Conservation (phyloP, 2,329 filamentous ascomycete genomes). For the Alternaria hordeiaustralica region DNA sequence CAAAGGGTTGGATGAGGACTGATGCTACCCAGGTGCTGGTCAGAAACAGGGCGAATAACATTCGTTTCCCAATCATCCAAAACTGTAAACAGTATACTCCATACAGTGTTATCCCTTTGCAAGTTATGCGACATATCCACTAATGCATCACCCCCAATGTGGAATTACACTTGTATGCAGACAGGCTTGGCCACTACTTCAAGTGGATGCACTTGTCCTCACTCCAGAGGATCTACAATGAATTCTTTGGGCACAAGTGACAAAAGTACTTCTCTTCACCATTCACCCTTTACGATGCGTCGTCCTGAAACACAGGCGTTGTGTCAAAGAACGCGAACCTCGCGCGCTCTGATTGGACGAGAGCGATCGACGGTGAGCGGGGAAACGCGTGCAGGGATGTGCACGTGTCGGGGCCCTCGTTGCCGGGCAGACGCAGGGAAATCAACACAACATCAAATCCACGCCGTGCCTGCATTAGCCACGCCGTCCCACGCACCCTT, state of each 20-base stretch:
- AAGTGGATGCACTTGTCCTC: too few relatives aligned
- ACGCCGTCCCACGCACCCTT: not conserved
- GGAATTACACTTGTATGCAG: not conserved
- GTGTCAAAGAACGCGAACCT: slow-evolving; percentile 16
- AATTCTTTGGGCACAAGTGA: too few relatives aligned
- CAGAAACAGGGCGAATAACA: not conserved
- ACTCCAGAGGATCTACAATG: too few relatives aligned
- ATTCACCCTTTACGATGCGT: not conserved
- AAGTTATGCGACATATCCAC: not conserved
- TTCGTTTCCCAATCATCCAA: not conserved
- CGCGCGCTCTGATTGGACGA: slow-evolving; percentile 22
- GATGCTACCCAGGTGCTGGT: not conserved
- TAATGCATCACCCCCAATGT: not conserved
- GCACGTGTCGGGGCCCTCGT: slow-evolving; percentile 11
- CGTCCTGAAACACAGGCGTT: not conserved
- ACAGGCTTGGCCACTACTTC: not conserved
- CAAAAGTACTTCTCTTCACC: not conserved
- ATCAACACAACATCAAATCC: slow-evolving; percentile 24
- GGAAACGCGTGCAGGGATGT: slow-evolving; percentile 16
- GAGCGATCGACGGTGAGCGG: slow-evolving; percentile 4
- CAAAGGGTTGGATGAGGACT: slow-evolving; percentile 21
- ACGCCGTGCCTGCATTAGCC: not conserved
- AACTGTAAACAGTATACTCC: too few relatives aligned
- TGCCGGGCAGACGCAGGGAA: slow-evolving; percentile 28
- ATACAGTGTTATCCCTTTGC: too few relatives aligned